Conservation (phyloP, 352 stramenopile genomes). For the Pseudoperonospora humuli region DNA sequence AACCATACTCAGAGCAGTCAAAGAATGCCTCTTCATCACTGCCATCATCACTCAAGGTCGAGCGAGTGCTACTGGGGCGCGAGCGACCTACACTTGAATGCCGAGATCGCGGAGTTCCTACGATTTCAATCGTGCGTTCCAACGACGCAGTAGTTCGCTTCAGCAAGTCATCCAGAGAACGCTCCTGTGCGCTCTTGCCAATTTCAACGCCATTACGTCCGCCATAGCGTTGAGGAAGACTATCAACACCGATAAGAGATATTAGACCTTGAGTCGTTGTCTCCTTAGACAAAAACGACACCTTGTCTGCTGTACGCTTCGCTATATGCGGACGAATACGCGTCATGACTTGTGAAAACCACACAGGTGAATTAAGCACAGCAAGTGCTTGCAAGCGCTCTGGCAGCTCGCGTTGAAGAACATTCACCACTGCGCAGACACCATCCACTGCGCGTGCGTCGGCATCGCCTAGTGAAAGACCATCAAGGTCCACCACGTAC, state of each 20-base stretch:
- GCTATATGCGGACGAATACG: slow-evolving; percentile 40
- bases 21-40: slow-evolving; percentile 82
- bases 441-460: slow-evolving; percentile 65
- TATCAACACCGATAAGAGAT: slow-evolving; percentile 58
- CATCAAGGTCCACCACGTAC: slow-evolving; percentile 74
- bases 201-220: slow-evolving; percentile 69
- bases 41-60: slow-evolving; percentile 30
- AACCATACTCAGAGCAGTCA: slow-evolving; percentile 69
- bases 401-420: slow-evolving; percentile 53
- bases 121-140: slow-evolving; percentile 72
- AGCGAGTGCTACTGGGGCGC: slow-evolving; percentile 29
- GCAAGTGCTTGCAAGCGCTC: slow-evolving; percentile 51
- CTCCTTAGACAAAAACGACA: slow-evolving; percentile 45
- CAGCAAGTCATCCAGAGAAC: slow-evolving; percentile 50
- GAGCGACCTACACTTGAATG: slow-evolving; percentile 16
- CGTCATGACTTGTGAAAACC: slow-evolving; percentile 78
- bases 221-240: slow-evolving; percentile 60
- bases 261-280: slow-evolving; percentile 40
- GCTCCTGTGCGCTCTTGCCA: slow-evolving; percentile 70
- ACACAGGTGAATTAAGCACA: slow-evolving; percentile 65
- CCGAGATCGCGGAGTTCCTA: slow-evolving; percentile 28
- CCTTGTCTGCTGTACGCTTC: slow-evolving; percentile 60
- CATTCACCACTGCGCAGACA: slow-evolving; percentile 41
- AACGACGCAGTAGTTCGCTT: slow-evolving; percentile 60
- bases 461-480: slow-evolving; percentile 56